Evolutionary conservation across 345 rosid species (phyloP).

Genomic region (Kernera saxatilis): DNA sequence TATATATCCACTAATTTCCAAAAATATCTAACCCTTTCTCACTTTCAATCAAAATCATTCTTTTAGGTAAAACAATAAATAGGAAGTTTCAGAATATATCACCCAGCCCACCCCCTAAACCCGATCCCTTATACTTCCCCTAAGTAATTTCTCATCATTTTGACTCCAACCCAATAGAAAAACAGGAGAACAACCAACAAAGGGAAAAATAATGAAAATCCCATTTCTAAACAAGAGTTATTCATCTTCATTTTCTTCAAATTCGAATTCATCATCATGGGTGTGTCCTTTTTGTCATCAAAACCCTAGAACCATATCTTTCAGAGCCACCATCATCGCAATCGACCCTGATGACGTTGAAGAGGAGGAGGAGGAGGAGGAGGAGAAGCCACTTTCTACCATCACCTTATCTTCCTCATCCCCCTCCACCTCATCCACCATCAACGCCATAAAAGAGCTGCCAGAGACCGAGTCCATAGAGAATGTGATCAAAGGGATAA

Average conservation of each 20-base stretch:
- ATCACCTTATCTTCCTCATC: not conserved
- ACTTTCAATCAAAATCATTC: not conserved
- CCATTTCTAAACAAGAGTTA: too few relatives aligned
- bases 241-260: too few relatives aligned
- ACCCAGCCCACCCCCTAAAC: not conserved
- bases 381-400: not conserved
- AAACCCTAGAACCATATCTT: too few relatives aligned
- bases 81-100: slow-evolving; percentile 3
- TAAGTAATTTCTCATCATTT: not conserved
- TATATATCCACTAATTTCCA: not conserved
- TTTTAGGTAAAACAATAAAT: slow-evolving; percentile 9
- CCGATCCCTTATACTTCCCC: not conserved
- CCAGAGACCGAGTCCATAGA: slow-evolving; percentile 38
- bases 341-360: not conserved
- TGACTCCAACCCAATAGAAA: not conserved
- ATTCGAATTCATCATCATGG: too few relatives aligned
- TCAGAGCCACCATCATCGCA: slow-evolving; percentile 23
- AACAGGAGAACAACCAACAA: too few relatives aligned
- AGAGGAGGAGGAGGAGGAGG: not conserved
- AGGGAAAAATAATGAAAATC: too few relatives aligned
- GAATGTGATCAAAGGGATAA: slow-evolving; percentile 45
- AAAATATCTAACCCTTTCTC: not conserved
- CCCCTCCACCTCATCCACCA: slow-evolving; percentile 10
- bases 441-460: not conserved
- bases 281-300: too few relatives aligned